phyloP scores from a whole-genome alignment of 1,284 basidiomycete genomes.

The Puccinia coronata region DNA sequence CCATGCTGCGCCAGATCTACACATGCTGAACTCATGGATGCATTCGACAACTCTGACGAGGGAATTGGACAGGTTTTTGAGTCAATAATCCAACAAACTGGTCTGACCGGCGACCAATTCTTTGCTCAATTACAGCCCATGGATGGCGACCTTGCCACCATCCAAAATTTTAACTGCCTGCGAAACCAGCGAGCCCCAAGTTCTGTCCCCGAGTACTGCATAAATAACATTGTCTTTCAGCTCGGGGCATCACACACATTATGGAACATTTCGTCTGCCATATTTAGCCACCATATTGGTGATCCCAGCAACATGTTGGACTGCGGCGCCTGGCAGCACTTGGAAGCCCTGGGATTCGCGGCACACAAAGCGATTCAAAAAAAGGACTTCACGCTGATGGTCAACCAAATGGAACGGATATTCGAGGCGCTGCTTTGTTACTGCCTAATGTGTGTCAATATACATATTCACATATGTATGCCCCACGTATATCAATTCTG shows the following conservation, averaged over 20 bases:
- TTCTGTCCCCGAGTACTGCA: neutral
- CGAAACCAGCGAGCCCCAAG: neutral
- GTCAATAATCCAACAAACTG: neutral
- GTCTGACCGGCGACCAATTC: neutral
- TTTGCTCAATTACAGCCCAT: slow-evolving; percentile 3
- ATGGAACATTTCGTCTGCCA: too few relatives aligned
- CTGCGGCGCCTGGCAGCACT: neutral
- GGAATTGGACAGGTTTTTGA: slow-evolving; percentile 35
- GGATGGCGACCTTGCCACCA: slow-evolving; percentile 34
- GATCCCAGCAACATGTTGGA: neutral
- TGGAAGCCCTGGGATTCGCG: too few relatives aligned
- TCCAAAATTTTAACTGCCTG: slow-evolving; percentile 11
- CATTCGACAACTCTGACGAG: slow-evolving; percentile 21
- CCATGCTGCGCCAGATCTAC: neutral
- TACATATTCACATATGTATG: too few relatives aligned
- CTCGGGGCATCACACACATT: slow-evolving; percentile 22
- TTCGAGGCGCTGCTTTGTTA: too few relatives aligned
- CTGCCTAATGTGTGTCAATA: too few relatives aligned
- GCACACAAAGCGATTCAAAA: too few relatives aligned
- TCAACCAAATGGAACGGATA: too few relatives aligned
- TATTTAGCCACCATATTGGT: slow-evolving; percentile 20
- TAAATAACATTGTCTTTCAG: slow-evolving; percentile 7
- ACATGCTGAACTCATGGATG: slow-evolving; percentile 30
- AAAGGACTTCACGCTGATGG: too few relatives aligned
- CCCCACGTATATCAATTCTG: too few relatives aligned